Base-by-base conservation (phyloP, 164 flowering plant genomes). In the Sextonia rubra region DNA sequence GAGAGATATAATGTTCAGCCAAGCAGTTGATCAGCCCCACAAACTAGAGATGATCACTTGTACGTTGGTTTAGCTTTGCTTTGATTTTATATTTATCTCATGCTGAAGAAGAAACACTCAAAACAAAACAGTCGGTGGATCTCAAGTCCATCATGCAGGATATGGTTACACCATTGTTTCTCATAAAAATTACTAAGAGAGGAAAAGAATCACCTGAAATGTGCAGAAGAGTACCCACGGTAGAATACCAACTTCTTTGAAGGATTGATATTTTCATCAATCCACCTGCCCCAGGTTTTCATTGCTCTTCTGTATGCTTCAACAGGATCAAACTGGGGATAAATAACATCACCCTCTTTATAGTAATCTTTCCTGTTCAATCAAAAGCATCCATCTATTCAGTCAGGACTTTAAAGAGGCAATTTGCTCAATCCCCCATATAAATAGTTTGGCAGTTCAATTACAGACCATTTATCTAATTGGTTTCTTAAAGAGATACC, bases 191-290 rank as follows among this genome's bases (percentile, higher is more conserved):
- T 37, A 37, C 44, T 37, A 37, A 37, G 58, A 12, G 56, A 52
- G 20, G 2, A 37, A 58, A 74, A 48, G 7, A 23, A n/a, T 48
- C 58, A 89, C 97, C 98, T 91, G 81, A 86, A 94, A 86, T 94
- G 97, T 32, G 97, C 91, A 20, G 93, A 82, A 23, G 99, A 94
- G 81, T 91, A 94, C 49, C 97, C 95, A 29, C 99, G 92, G 75
- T 92, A 94, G 69, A 92, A 83, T 24, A 92, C 88, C 79, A 88
- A 52, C 81, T 87, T 82, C 80, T 86, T 87, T 48, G 61, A 52
- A 8, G 87, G 86, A 32, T 86, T 69, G 26, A 87, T 44, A 62
- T 92, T 88, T 20, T 73, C 29, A 68, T 90, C 89, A 44, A 91
- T 81, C 99, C 99, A 94, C 64, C 71, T 87, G 15, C 80, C 95